Conservation (phyloP, 2,329 filamentous ascomycete genomes). For the Periconia digitata region DNA sequence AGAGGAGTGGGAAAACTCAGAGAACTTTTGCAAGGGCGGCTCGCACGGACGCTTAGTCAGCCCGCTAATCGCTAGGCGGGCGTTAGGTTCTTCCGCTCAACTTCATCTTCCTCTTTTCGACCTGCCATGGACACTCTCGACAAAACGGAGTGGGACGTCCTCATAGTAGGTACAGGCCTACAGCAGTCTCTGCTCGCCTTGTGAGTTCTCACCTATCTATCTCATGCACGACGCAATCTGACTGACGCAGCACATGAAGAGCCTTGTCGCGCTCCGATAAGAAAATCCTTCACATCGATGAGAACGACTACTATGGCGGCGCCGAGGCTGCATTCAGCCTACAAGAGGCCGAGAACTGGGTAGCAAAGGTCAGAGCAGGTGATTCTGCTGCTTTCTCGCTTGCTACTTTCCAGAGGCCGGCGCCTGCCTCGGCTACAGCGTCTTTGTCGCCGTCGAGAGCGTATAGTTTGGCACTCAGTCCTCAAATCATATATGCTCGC, state of each 20-base stretch:
- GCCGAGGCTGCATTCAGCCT: conserved; percentile 83
- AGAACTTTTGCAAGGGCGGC: conserved; percentile 21
- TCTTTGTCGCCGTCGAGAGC: conserved; percentile 66
- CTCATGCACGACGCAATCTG: conserved; percentile 55
- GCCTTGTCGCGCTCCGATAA: conserved; percentile 89
- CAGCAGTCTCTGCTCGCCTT: conserved; percentile 56
- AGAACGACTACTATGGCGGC: conserved; percentile 85
- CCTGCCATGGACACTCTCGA: conserved; percentile 53
- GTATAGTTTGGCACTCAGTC: conserved; percentile 82
- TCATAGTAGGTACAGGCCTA: conserved; percentile 56
- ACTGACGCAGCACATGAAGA: conserved; percentile 74
- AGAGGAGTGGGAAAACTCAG: conserved; percentile 11
- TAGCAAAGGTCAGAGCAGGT: conserved; percentile 47
- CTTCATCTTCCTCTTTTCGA: conserved; percentile 17
- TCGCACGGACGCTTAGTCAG: conserved; percentile 36
- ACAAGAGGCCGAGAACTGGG: conserved; percentile 79
- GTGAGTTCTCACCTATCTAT: conserved; percentile 43
- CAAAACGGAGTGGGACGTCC: conserved; percentile 54
- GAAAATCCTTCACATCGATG: conserved; percentile 86
- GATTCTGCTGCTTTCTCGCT: conserved; percentile 27
- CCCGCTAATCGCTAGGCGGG: conserved; percentile 21
- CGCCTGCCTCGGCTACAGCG: conserved; percentile 16
- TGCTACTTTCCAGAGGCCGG: conserved; percentile 37
- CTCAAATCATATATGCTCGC: conserved; percentile 82
- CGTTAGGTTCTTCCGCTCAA: conserved; percentile 22